These are phyloP conservation scores for Alisma plantagoaquatica DNA, from an alignment of 106 monocot species.

Conservation along the genomic window DNA sequence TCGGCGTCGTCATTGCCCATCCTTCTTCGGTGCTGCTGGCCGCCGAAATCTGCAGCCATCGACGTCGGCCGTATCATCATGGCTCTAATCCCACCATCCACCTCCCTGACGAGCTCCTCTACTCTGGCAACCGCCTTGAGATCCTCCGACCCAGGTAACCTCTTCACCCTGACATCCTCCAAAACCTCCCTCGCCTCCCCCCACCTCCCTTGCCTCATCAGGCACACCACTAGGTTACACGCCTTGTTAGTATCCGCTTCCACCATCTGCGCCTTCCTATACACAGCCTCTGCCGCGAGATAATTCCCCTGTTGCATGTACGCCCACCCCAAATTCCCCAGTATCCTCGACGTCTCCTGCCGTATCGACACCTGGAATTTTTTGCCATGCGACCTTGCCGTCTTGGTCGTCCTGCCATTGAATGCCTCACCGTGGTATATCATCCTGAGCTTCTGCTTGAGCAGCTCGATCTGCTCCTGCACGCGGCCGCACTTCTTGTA, in stretches of 20 bases:
- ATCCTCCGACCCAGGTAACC: slow-evolving; percentile 24
- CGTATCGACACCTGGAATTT: slow-evolving; percentile 21
- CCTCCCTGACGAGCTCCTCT: slow-evolving; percentile 23
- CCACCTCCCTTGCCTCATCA: slow-evolving; percentile 36
- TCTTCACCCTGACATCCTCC: slow-evolving; percentile 24
- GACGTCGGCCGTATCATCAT: too few relatives aligned
- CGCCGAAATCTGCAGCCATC: too few relatives aligned
- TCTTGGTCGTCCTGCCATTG: slow-evolving; percentile 25
- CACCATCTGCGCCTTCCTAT: slow-evolving; percentile 55
- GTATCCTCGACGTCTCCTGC: slow-evolving; percentile 18
- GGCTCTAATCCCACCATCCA: neutral
- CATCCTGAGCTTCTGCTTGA: slow-evolving; percentile 24
- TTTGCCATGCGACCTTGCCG: slow-evolving; percentile 18
- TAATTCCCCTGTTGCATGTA: slow-evolving; percentile 72
- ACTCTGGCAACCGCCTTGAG: slow-evolving; percentile 32
- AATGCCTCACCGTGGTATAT: slow-evolving; percentile 20
- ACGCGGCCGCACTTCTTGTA: slow-evolving; percentile 29
- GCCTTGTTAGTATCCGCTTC: slow-evolving; percentile 75
- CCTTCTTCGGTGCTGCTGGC: too few relatives aligned
- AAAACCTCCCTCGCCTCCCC: slow-evolving; percentile 37
- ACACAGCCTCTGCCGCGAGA: slow-evolving; percentile 58
- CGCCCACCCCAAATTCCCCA: slow-evolving; percentile 79
- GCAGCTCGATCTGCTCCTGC: slow-evolving; percentile 23
- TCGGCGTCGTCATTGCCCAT: slow-evolving; percentile 2
- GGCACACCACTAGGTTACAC: slow-evolving; percentile 67